Conservation (phyloP, 345 rosid species). For the Microcos paniculata region DNA sequence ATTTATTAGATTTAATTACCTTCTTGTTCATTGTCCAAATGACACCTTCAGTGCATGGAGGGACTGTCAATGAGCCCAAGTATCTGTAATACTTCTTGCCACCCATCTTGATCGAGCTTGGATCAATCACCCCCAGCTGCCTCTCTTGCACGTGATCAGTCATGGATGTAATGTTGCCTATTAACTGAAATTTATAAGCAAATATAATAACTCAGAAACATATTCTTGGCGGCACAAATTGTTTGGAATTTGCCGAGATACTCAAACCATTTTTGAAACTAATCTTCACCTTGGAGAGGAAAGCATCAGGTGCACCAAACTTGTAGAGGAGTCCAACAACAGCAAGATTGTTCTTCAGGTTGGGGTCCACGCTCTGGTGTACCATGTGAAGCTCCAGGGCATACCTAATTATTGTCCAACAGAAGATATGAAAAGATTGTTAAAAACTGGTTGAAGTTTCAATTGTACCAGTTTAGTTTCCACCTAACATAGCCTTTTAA, state of each 20-base stretch:
- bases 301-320: conserved; percentile 46
- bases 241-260: background rate
- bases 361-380: conserved; percentile 48
- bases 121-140: conserved; percentile 49
- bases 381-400: conserved; percentile 78
- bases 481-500: background rate
- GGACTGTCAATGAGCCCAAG: conserved; percentile 73
- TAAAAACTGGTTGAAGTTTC: background rate
- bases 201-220: background rate
- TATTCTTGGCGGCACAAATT: background rate
- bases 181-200: conserved; percentile 28
- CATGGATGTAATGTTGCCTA: conserved; percentile 21
- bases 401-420: conserved; percentile 33
- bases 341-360: conserved; percentile 33
- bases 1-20: conserved; percentile 28
- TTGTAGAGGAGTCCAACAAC: conserved; percentile 55
- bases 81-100: conserved; percentile 62
- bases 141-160: conserved; percentile 24
- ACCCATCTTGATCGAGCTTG: conserved; percentile 42
- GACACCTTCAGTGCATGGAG: conserved; percentile 86
- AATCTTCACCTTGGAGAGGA: conserved; percentile 52
- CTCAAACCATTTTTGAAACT: background rate
- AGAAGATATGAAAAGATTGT: background rate
- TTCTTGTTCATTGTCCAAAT: conserved; percentile 56
- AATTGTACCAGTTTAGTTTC: background rate